Conservation (phyloP, 345 rosid genomes). For the Euclidium syriacum region DNA sequence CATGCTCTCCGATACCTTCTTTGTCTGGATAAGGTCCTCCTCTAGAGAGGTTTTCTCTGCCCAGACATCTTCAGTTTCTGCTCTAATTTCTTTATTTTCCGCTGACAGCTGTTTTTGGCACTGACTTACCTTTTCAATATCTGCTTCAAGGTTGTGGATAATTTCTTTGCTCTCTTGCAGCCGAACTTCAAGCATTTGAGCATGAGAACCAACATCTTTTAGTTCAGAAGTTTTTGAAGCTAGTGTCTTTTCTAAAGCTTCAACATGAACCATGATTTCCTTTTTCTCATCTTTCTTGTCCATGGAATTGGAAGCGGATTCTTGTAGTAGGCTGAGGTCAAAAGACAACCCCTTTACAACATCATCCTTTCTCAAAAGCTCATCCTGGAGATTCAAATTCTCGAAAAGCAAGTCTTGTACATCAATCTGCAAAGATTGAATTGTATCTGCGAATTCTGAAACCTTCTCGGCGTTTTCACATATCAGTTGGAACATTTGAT, state of each 20-base stretch:
- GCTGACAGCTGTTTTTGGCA: conserved; percentile 27
- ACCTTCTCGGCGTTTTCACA: conserved; percentile 41
- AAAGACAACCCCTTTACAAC: conserved; percentile 72
- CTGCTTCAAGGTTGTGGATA: conserved; percentile 45
- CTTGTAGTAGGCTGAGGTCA: conserved; percentile 85
- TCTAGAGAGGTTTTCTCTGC: conserved; percentile 45
- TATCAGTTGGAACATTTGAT: conserved; percentile 43
- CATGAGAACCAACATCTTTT: conserved; percentile 43
- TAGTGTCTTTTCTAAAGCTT: conserved; percentile 69
- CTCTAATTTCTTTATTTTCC: conserved; percentile 54
- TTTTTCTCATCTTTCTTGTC: conserved; percentile 81
- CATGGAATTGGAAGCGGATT: conserved; percentile 70
- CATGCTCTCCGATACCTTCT: conserved; percentile 52
- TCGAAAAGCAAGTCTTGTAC: conserved; percentile 49
- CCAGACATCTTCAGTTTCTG: conserved; percentile 40
- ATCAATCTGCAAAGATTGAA: conserved; percentile 46
- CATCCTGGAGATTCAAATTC: conserved; percentile 51
- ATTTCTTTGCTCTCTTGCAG: conserved; percentile 55
- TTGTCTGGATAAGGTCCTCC: conserved; percentile 52
- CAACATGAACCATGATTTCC: conserved; percentile 53
- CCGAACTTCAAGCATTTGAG: conserved; percentile 52
- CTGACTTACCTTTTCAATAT: conserved; percentile 37
- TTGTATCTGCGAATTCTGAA: conserved; percentile 42
- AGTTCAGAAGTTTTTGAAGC: conserved; percentile 53
- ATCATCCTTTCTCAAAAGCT: conserved; percentile 77